Evolutionary conservation across 345 rosid genomes (phyloP), one percentile per base, ranked within the genome.

Genomic region (Sisymbrium altissimum): DNA sequence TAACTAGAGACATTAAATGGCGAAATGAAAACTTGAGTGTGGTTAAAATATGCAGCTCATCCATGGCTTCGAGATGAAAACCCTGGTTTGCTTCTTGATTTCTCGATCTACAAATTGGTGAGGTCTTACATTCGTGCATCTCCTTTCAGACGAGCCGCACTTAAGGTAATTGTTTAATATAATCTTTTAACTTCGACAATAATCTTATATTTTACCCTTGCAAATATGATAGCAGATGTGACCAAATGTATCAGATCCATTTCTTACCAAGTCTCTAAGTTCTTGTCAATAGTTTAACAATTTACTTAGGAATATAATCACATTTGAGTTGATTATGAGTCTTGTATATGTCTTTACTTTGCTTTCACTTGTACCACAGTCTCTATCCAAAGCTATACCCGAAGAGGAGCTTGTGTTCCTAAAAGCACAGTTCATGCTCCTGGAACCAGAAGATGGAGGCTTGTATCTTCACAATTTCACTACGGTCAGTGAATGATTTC

Each of bases 311-410:
- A 23, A 23, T 23, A 23, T 23, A 23, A 23, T 23, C 25, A 23
- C 25, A 1, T 23, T 23, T 23, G 25, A 27, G 29, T 27, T 27
- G 29, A 27, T 27, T 27, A 27, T 27, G 5, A 29, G 40, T 59
- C 73, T 38, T 46, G 33, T 30, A 14, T 68, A 54, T 69, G 66
- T 49, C 46, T 41, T 49, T 52, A 65, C 23, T 29, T 67, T 62
- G 19, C 36, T 32, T 40, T 54, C 2, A 56, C 49, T 78, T 71
- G 77, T 73, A 44, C 46, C 55, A 80, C 86, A 92, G 98, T 89
- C 99, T 60, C 94, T 92, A 40, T 89, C 98, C 2, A 92, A 89
- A 83, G 94, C 96, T 30, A 83, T 92, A 81, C 85, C 90, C 1
- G 99, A 86, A 76, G 97, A 89, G 40, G 95, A 87, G 68, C 91